These are phyloP conservation scores for Blastocystis sp. DNA, from an alignment of 352 stramenopile genomes.

Conservation along the genomic window DNA sequence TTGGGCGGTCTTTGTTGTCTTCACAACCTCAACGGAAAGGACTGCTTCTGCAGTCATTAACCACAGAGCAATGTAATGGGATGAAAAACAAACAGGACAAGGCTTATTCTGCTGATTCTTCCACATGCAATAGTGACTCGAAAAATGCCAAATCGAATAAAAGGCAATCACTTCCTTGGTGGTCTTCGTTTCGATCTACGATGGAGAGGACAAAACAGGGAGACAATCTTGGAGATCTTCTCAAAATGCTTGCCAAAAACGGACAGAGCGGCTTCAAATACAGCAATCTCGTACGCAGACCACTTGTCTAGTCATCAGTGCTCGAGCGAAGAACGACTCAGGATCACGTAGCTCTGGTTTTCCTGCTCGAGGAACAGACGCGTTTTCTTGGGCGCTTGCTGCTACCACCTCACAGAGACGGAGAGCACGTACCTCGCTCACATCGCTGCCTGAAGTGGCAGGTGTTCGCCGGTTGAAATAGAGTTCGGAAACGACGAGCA, in stretches of 20 bases:
- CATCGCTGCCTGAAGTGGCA: neutral
- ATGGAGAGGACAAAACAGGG: neutral
- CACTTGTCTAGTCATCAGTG: constrained; percentile 55
- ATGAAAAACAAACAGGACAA: constrained; percentile 11
- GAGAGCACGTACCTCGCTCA: neutral
- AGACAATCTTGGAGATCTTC: constrained; percentile 36
- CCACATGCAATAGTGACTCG: constrained; percentile 61
- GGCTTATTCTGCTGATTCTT: constrained; percentile 35
- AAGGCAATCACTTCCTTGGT: constrained; percentile 61
- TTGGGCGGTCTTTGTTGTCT: too few species aligned
- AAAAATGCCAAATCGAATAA: constrained; percentile 63
- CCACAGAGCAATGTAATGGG: too few species aligned
- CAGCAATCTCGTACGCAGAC: constrained; percentile 60
- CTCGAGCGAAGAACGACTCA: neutral
- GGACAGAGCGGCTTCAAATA: constrained; percentile 57
- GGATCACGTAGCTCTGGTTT: constrained; percentile 40
- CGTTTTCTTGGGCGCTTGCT: neutral
- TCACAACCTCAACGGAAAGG: too few species aligned
- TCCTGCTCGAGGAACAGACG: constrained; percentile 6
- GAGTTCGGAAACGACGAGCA: constrained; percentile 39
- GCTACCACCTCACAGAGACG: neutral
- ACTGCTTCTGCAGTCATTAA: too few species aligned
- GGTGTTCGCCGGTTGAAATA: constrained; percentile 40
- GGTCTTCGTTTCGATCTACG: constrained; percentile 55
- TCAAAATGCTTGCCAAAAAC: constrained; percentile 61